Base-by-base conservation (phyloP, 179 eudicot species). In the Actinidia arguta region DNA sequence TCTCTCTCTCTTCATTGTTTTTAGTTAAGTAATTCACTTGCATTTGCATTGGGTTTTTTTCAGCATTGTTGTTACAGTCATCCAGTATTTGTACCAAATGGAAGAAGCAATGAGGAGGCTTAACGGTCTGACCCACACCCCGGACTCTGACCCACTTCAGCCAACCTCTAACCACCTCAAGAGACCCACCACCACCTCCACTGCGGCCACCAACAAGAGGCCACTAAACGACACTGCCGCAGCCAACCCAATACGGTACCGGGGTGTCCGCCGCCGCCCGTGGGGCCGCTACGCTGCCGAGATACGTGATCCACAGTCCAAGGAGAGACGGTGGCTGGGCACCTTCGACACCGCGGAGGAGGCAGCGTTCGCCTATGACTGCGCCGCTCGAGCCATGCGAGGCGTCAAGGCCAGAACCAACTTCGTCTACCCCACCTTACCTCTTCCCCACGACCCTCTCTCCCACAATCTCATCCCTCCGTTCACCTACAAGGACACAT, bases 221-320 rank as follows among this genome's bases (percentile, higher is more conserved):
- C 54, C 87, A 3, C 73, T 59, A 13, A 88, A 90, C 79, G 89
- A 83, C 83, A 1, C 66, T 16, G 5, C 77, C 82, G 4, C 51
- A n/a, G n/a, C 64, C 5, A 50, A 70, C 59, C 48, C 84, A 10
- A 79, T 85, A 81, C 62, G 94, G 22, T 95, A 95, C 91, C 92
- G 98, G 0, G 99, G 99, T 2, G 99, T 96, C 0, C 88, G 99
- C 0, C 93, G 99, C 81, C 90, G 99, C 27, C 99, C 99, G 0
- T 96, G 98, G 99, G 99, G 99, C 18, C 92, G 99, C 0, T 96
- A 92, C 82, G 99, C 99, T 0, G 99, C 99, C 0, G 99, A 96
- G 78, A 96, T 96, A 10, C 79, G 99, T 0, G 99, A 96, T 87
- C 99, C 99, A 0, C 90, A 85, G 59, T 92, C 97, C 0, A 95